Evolutionary conservation across 495 filamentous ascomycete genomes (phyloP).

Genomic region (Aspergillus avenaceus): DNA sequence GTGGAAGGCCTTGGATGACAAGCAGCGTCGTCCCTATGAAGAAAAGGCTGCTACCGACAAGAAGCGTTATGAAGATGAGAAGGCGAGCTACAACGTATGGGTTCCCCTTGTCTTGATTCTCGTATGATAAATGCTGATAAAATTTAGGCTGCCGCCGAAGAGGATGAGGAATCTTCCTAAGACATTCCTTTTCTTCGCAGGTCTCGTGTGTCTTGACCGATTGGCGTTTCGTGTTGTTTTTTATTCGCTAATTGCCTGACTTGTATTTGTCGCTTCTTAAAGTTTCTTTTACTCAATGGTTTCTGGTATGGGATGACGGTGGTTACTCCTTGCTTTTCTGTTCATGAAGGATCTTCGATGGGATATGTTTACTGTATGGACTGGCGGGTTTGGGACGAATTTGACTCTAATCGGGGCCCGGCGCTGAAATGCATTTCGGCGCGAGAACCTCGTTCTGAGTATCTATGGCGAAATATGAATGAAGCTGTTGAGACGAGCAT

Average conservation of each 20-base stretch:
- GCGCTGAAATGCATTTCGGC: constrained; percentile 14
- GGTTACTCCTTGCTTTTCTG: constrained; percentile 41
- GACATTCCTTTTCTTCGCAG: constrained; percentile 7
- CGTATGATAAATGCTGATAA: constrained; percentile 15
- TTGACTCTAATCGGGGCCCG: constrained; percentile 22
- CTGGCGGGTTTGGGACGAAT: constrained; percentile 21
- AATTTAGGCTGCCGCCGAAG: constrained; percentile 40
- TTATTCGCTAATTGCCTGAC: constrained; percentile 31
- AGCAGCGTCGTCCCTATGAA: constrained; percentile 89
- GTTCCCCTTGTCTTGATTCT: constrained; percentile 16
- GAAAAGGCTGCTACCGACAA: constrained; percentile 93
- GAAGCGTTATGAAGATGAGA: constrained; percentile 98
- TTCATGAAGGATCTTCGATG: constrained; percentile 33
- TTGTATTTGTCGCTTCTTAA: constrained; percentile 20
- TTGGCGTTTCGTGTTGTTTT: constrained; percentile 33
- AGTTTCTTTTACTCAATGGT: constrained; percentile 29
- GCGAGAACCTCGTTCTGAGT: constrained; percentile 18
- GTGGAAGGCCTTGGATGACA: constrained; percentile 92
- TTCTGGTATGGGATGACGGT: constrained; percentile 41
- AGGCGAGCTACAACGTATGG: constrained; percentile 80
- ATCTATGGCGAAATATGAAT: constrained; percentile 19
- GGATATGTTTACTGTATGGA: constrained; percentile 29
- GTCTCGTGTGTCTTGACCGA: constrained; percentile 25
- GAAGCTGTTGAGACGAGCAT: constrained; percentile 16
- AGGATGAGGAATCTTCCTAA: constrained; percentile 54